Evolutionary conservation across 169 alveolate species (phyloP).

Genomic region (Perkinsus olseni): DNA sequence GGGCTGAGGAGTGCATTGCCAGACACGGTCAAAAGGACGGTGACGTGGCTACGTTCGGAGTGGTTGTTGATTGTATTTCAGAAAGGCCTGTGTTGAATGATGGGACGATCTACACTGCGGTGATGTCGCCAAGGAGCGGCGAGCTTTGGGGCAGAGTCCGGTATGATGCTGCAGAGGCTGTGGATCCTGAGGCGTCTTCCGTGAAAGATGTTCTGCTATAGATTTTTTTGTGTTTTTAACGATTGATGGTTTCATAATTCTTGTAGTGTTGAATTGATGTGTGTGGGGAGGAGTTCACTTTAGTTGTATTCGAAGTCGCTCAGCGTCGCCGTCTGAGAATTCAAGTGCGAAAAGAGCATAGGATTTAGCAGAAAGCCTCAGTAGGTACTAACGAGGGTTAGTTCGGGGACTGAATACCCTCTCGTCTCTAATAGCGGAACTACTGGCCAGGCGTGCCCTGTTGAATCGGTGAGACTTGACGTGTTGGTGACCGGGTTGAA

Average conservation of each 20-base stretch:
- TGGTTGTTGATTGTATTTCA: not conserved
- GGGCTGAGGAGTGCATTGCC: not conserved
- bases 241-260: not conserved
- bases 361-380: no score
- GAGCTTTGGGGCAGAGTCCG: not conserved
- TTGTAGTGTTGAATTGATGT: not conserved
- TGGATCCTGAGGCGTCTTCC: not conserved
- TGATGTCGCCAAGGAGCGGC: not conserved
- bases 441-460: no score
- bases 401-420: no score
- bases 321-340: no score
- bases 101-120: not conserved
- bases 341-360: no score
- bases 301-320: no score
- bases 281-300: no score
- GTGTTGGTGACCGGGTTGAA: no score
- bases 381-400: no score
- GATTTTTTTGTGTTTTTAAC: no score
- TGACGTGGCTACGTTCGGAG: not conserved
- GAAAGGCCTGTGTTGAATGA: not conserved
- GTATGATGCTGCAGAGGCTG: not conserved
- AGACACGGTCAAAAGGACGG: not conserved
- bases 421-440: no score
- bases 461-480: no score
- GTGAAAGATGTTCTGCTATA: not conserved